These are phyloP conservation scores for Eucalyptus camaldulensis DNA, from an alignment of 345 rosid genomes.

Conservation along the genomic window DNA sequence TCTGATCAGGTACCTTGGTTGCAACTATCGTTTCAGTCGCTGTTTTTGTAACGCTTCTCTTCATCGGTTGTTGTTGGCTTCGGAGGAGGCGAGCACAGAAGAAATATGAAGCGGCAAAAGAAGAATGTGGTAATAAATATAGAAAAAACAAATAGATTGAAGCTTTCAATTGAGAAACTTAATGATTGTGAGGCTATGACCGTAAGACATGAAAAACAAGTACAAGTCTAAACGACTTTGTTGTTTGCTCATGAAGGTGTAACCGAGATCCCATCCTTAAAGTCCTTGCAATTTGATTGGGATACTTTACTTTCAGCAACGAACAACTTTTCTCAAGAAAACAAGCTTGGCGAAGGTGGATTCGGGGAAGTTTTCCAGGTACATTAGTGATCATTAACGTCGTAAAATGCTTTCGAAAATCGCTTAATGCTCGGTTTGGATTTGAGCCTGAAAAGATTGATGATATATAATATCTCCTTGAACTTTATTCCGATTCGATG, in stretches of 20 bases:
- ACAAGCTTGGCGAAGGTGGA: not conserved
- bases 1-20: not conserved
- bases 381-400: not conserved
- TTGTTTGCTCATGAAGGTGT: not conserved
- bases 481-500: not conserved
- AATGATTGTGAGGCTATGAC: not conserved
- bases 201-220: not conserved
- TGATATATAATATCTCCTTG: not conserved
- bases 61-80: not conserved
- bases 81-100: not conserved
- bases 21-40: not conserved
- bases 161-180: not conserved
- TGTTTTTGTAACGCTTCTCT: not conserved
- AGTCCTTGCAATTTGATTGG: conserved; percentile 11
- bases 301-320: conserved; percentile 3
- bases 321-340: not conserved
- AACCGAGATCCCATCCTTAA: not conserved
- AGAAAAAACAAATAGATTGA: not conserved
- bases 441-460: not conserved
- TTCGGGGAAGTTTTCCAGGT: conserved; percentile 1
- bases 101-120: not conserved
- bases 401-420: not conserved
- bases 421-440: not conserved
- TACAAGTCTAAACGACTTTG: not conserved
- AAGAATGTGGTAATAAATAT: not conserved